Evolutionary conservation across 108 stramenopile species (phyloP), one percentile per base, ranked within the genome.

Genomic region (Craspedostauros australis): DNA sequence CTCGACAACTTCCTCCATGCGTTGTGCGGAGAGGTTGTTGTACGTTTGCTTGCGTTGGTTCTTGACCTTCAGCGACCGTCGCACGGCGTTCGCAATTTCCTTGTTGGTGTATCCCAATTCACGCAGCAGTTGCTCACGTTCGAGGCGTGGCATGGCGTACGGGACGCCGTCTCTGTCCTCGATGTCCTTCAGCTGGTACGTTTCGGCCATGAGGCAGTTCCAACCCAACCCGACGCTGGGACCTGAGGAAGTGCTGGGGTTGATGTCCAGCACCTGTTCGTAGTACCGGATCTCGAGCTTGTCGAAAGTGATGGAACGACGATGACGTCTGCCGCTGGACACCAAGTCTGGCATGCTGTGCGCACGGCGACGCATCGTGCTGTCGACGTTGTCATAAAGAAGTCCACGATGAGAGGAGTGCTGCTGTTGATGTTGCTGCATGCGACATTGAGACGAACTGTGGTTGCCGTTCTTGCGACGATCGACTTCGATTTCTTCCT

Each of bases 141-240:
- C 73, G n/a, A n/a, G n/a, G n/a, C n/a, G n/a, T n/a, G n/a, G n/a
- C n/a, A n/a, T n/a, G n/a, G n/a, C n/a, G n/a, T n/a, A n/a, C n/a
- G n/a, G n/a, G n/a, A n/a, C n/a, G n/a, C n/a, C n/a, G 16, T 56
- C 50, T 11, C 82, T 75, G 15, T 24, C 40, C 43, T 46, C 27
- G 36, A 48, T 31, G 22, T 8, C n/a, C 30, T 45, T 64, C 51
- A 45, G 60, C 4, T 20, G 1, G 11, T 25, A 40, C 11, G 48
- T 54, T 48, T n/a, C 42, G 31, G 6, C 44, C 37, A 29, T 39
- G 46, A 48, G 56, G 48, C 73, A 80, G 0, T 64, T 62, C 85
- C 81, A 87, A 2, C 80, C 81, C 7, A 87, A 39, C 8, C 67
- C 52, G 0, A 87, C 22, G 5, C 81, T 81, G 0, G 78, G 76